Evolutionary conservation across 2,329 filamentous ascomycete genomes (phyloP), one percentile per base, ranked within the genome.

Genomic region (Penicillium sp.): DNA sequence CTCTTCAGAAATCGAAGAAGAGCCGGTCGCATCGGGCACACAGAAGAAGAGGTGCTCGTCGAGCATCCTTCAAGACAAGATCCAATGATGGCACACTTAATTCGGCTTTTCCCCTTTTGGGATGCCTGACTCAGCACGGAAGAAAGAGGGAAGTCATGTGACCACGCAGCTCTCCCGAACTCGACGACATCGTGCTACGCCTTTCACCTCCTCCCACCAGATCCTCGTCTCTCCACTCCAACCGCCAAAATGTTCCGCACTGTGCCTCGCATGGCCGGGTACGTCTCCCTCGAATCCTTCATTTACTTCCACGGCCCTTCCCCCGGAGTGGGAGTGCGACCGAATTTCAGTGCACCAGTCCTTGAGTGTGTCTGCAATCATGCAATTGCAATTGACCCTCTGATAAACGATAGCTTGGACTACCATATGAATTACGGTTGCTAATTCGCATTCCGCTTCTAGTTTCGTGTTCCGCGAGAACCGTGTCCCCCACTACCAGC

Each of bases 401-500:
- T 42, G 16, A 14, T 16, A 13, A 23, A 42, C 22, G 35, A 20
- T 18, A n/a, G n/a, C 18, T 14, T 13, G 28, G 3, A 24, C 13
- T 13, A 36, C 31, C 32, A 20, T 5, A 26, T 23, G 40, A 18
- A 34, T 34, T 23, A 40, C 1, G 5, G 34, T 28, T 53, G 27
- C 60, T 68, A 48, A 68, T 31, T 40, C 7, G 16, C 29, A 27
- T 9, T 11, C 24, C 32, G 18, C 18, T 28, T 32, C 6, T 50
- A 77, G 76, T 52, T 74, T 74, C 57, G 64, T 85, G 63, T 76
- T 77, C 75, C 82, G 82, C 68, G 74, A 80, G 70, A 86, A 86
- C 76, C 77, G 78, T 60, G 83, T 86, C 55, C 79, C 82, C 43
- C 70, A 79, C 59, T 86, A 83, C 74, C 82, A 86, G 73, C 75